Evolutionary conservation across 768 basidiomycete genomes (phyloP), one percentile per base, ranked within the genome.

Genomic region (Russula olivacea): DNA sequence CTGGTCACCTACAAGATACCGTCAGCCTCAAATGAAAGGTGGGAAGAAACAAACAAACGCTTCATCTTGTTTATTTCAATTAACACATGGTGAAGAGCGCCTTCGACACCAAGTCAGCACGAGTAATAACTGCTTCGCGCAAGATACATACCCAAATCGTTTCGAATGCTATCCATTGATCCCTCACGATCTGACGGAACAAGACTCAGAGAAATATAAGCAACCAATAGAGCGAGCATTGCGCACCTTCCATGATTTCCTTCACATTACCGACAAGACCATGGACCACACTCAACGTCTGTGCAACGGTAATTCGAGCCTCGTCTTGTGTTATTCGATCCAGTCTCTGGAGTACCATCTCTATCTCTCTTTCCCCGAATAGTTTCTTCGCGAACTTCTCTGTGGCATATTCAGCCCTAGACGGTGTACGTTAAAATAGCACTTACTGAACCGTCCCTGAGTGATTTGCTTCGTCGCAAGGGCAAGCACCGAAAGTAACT

Each of bases 331-430:
- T 63, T 30, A 63, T 53, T 15, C 45, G 23, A 23, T 59, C 62
- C 30, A 63, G 5, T 23, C 52, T 32, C 2, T 58, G 25, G 1
- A 58, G 43, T 0, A 53, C 45, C 0, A 25, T 9, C 43, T 58
- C 51, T 1, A 58, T n/a, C 36, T 58, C 61, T 9, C 11, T 23
- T 10, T 63, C 56, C 19, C 61, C 56, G 17, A 54, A 40, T 2
- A 58, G 43, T 38, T 58, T 63, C 36, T 59, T 63, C 5, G 45
- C 48, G 19, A 61, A 61, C 12, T 41, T 50, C 55, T 40, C 60
- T 61, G 19, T 8, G 4, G 9, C 23, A 30, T 5, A 3, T 38
- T 61, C 14, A 55, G 25, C 47, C 11, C n/a, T 4, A 4, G 17
- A 25, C 11, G 19, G 25, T 9, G 7, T 40, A 17, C 8, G 12